phyloP scores from a whole-genome alignment of 228 moss, liverwort and hornwort species.

The Sphagnum magellanicum region DNA sequence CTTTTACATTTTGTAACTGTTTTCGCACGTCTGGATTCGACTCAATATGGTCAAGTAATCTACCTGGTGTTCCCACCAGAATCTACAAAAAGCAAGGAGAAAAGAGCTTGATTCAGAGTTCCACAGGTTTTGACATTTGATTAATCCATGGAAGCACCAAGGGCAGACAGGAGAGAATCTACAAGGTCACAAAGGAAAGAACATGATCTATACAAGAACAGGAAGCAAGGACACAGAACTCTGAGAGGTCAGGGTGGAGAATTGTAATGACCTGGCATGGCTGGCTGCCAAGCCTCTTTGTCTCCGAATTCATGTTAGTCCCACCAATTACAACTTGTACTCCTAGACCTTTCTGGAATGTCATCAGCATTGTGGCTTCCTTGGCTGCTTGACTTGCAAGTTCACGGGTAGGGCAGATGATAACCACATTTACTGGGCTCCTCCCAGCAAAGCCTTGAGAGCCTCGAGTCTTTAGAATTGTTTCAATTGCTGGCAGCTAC shows the following conservation, averaged over 20 bases:
- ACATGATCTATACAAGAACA: too few relatives aligned
- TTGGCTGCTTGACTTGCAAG: slow-evolving; percentile 85
- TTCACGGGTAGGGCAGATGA: slow-evolving; percentile 95
- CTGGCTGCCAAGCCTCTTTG: slow-evolving; percentile 50
- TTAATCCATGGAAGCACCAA: too few relatives aligned
- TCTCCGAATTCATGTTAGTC: slow-evolving; percentile 73
- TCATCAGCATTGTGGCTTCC: slow-evolving; percentile 82
- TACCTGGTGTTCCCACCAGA: slow-evolving; percentile 90
- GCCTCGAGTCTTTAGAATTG: slow-evolving; percentile 39
- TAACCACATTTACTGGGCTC: slow-evolving; percentile 61
- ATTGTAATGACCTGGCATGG: slow-evolving; percentile 71
- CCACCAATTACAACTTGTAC: slow-evolving; percentile 95
- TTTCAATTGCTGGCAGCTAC: slow-evolving; percentile 91
- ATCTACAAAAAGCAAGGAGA: slow-evolving; percentile 28
- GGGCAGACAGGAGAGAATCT: too few relatives aligned
- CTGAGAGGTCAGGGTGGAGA: background rate
- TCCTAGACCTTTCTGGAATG: slow-evolving; percentile 72
- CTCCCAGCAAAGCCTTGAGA: slow-evolving; percentile 21
- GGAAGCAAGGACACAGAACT: too few relatives aligned
- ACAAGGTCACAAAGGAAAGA: too few relatives aligned
- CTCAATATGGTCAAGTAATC: slow-evolving; percentile 88
- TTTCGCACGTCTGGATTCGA: slow-evolving; percentile 50
- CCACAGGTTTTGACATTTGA: too few relatives aligned
- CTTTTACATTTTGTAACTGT: slow-evolving; percentile 69
- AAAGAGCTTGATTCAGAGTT: too few relatives aligned